Percentiles rank a stretch among this genome's conserved stretches.
These are phyloP conservation scores for Chlorella sorokiniana DNA, from an alignment of 139 green algal genomes.

Conservation along the genomic window DNA sequence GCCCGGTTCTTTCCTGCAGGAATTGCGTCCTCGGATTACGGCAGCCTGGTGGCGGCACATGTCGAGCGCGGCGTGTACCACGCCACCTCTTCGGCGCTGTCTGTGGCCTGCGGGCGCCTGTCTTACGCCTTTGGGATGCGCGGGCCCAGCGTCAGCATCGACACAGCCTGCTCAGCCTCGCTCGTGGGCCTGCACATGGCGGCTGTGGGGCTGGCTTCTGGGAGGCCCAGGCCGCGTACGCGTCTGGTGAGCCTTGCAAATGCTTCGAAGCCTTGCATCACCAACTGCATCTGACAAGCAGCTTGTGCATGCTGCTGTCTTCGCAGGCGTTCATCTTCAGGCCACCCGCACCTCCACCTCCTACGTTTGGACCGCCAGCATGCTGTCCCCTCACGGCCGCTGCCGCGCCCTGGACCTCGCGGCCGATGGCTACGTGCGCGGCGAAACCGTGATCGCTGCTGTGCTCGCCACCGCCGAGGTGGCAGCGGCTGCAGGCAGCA, in stretches of 20 bases:
- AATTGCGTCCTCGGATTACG: slow-evolving; percentile 78
- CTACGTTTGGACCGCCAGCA: slow-evolving; percentile 61
- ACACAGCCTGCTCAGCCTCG: slow-evolving; percentile 79
- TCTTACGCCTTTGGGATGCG: slow-evolving; percentile 73
- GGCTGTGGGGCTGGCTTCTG: slow-evolving; percentile 12
- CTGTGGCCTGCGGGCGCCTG: slow-evolving; percentile 72
- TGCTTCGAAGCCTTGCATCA: background rate
- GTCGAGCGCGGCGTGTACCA: slow-evolving; percentile 62
- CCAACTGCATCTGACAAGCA: background rate
- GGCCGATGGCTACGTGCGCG: slow-evolving; percentile 83
- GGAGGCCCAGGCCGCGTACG: slow-evolving; percentile 32
- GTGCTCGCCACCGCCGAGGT: slow-evolving; percentile 14
- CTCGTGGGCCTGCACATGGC: slow-evolving; percentile 66
- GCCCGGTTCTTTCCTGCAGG: slow-evolving; percentile 54
- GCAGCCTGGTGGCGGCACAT: slow-evolving; percentile 51
- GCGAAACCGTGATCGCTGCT: slow-evolving; percentile 48
- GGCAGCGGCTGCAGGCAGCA: background rate
- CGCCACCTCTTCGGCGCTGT: slow-evolving; percentile 64
- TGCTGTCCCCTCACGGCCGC: slow-evolving; percentile 73
- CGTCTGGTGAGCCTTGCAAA: slow-evolving; percentile 13
- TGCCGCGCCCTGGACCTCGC: slow-evolving; percentile 72
- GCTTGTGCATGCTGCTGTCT: background rate
- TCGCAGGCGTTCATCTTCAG: slow-evolving; percentile 54
- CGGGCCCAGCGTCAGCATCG: slow-evolving; percentile 77
- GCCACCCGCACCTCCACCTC: slow-evolving; percentile 47